A percentile compares a stretch with the other conserved stretches of the same genome.
Evolutionary conservation across 2,329 filamentous ascomycete genomes (phyloP).

Genomic region (Aspergillus quadrilineatus): DNA sequence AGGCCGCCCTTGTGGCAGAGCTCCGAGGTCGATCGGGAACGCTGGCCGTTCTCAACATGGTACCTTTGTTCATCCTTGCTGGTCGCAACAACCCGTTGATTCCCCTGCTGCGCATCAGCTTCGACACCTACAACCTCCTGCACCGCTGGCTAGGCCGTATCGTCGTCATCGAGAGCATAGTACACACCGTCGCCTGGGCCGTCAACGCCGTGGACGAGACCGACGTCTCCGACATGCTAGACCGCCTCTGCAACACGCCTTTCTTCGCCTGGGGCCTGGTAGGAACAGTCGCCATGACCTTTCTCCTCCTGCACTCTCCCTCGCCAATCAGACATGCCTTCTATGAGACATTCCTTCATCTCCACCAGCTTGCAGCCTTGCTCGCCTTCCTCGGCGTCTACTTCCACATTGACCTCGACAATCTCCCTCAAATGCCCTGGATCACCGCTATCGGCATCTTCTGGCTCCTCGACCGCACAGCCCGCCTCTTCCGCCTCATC

Average conservation of each 20-base stretch:
- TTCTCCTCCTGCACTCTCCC: slow-evolving; percentile 45
- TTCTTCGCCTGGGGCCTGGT: slow-evolving; percentile 50
- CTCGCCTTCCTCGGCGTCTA: slow-evolving; percentile 47
- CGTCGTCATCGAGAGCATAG: slow-evolving; percentile 66
- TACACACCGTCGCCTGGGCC: slow-evolving; percentile 75
- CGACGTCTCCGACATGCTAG: slow-evolving; percentile 33
- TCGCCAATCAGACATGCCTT: slow-evolving; percentile 48
- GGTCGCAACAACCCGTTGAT: slow-evolving; percentile 94
- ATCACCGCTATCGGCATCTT: slow-evolving; percentile 36
- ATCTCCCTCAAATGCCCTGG: slow-evolving; percentile 44
- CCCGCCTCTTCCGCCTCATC: slow-evolving; percentile 50
- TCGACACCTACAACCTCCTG: slow-evolving; percentile 92
- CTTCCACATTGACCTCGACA: slow-evolving; percentile 44
- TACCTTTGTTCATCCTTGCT: slow-evolving; percentile 84
- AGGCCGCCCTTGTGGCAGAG: slow-evolving; percentile 68
- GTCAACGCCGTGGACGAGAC: slow-evolving; percentile 60
- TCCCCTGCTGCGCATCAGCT: slow-evolving; percentile 75
- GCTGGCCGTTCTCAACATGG: slow-evolving; percentile 83
- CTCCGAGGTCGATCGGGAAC: slow-evolving; percentile 82
- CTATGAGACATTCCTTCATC: slow-evolving; percentile 49
- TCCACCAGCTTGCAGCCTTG: slow-evolving; percentile 48
- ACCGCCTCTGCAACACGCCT: slow-evolving; percentile 34
- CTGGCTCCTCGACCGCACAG: slow-evolving; percentile 45
- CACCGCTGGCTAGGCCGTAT: slow-evolving; percentile 82
- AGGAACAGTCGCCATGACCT: slow-evolving; percentile 41